Evolutionary conservation across 805 yeast genomes (phyloP).

Genomic region (Metschnikowia bowlesiae): DNA sequence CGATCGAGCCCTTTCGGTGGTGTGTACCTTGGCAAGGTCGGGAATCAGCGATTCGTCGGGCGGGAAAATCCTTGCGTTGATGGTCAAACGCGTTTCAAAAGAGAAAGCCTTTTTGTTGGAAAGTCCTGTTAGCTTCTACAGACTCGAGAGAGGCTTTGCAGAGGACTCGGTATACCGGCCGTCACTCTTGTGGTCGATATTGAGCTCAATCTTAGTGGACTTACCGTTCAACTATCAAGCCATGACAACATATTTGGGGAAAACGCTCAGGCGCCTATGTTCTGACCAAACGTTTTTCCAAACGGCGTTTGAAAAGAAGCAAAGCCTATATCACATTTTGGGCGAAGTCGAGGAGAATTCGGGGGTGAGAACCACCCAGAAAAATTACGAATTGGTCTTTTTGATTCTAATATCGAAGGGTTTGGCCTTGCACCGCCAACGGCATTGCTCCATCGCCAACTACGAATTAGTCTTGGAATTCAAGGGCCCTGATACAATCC

Average conservation of each 20-base stretch:
- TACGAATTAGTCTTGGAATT: neutral
- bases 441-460: slow-evolving; percentile 38
- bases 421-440: slow-evolving; percentile 52
- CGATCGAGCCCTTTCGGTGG: slow-evolving; percentile 60
- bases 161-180: slow-evolving; percentile 43
- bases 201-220: slow-evolving; percentile 8
- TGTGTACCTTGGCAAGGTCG: slow-evolving; percentile 62
- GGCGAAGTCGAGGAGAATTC: slow-evolving; percentile 40
- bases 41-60: slow-evolving; percentile 58
- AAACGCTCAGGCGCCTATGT: slow-evolving; percentile 23
- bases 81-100: slow-evolving; percentile 17
- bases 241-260: slow-evolving; percentile 21
- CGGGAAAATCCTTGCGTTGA: slow-evolving; percentile 26
- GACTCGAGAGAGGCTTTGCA: slow-evolving; percentile 47
- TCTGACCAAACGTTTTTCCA: slow-evolving; percentile 23
- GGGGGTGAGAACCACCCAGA: slow-evolving; percentile 34
- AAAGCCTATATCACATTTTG: slow-evolving; percentile 39
- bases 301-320: slow-evolving; percentile 28
- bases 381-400: slow-evolving; percentile 51
- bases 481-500: neutral
- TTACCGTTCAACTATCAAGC: slow-evolving; percentile 14
- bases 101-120: slow-evolving; percentile 32
- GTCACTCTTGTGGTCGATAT: slow-evolving; percentile 44
- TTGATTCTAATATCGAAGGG: slow-evolving; percentile 52
- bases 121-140: slow-evolving; percentile 42